These are phyloP conservation scores for Salvia rosmarinus DNA, from an alignment of 257 asterid genomes.

Conservation along the genomic window DNA sequence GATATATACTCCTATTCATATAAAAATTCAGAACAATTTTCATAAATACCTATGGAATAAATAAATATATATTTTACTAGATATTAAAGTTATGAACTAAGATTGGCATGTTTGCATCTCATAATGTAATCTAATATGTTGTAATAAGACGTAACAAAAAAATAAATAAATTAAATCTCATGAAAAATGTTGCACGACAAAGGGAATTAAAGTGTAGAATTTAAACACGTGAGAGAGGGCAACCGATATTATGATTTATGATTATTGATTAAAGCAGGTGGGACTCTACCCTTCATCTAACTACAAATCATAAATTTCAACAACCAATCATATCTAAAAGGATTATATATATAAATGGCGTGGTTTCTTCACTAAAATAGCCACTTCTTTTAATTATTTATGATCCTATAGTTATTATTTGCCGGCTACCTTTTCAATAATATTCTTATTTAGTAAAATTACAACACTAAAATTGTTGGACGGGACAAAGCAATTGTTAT, in stretches of 20 bases:
- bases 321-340: slow-evolving; percentile 16
- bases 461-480: neutral
- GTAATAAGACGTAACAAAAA: too few species aligned
- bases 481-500: neutral
- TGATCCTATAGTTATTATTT: neutral
- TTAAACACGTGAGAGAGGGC: neutral
- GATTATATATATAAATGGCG: neutral
- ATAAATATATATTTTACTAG: too few species aligned
- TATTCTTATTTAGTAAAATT: neutral
- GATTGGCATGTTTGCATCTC: too few species aligned
- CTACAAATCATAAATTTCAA: slow-evolving; percentile 21
- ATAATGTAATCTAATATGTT: neutral
- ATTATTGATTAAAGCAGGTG: slow-evolving; percentile 11
- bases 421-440: neutral
- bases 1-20: too few species aligned
- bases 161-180: too few species aligned
- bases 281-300: slow-evolving; percentile 13
- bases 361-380: neutral
- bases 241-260: too few species aligned
- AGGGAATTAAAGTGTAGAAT: neutral
- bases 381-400: too few species aligned
- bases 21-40: too few species aligned
- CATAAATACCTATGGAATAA: too few species aligned
- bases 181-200: neutral
- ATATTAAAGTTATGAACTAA: too few species aligned